A percentile compares a stretch with the other conserved stretches of the same genome.
Evolutionary conservation across 352 stramenopile species (phyloP).

Genomic region (Phytophthora melonis): DNA sequence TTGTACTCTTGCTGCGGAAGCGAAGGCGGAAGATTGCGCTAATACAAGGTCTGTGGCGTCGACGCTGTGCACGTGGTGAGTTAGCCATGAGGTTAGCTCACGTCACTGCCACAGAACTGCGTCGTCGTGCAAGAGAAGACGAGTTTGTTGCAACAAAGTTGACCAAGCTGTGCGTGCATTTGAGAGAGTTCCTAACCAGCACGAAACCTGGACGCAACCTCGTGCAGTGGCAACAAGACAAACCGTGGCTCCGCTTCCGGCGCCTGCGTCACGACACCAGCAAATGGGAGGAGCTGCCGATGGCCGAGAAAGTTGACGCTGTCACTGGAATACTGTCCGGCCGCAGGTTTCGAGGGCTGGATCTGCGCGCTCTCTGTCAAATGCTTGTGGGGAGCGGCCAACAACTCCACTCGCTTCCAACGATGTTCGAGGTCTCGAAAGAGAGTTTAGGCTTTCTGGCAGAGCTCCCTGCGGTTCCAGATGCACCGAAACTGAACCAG

Average conservation of each 20-base stretch:
- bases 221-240: constrained; percentile 37
- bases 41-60: constrained; percentile 45
- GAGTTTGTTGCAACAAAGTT: constrained; percentile 29
- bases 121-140: constrained; percentile 34
- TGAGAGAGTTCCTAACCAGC: constrained; percentile 26
- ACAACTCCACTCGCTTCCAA: constrained; percentile 14
- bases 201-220: constrained; percentile 30
- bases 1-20: constrained; percentile 34
- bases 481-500: background rate
- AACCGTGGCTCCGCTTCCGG: constrained; percentile 38
- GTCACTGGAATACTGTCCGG: constrained; percentile 9
- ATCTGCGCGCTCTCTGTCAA: constrained; percentile 33
- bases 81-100: constrained; percentile 13
- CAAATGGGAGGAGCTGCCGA: constrained; percentile 18
- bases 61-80: constrained; percentile 22
- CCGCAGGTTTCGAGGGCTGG: constrained; percentile 23
- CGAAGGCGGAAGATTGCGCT: constrained; percentile 32
- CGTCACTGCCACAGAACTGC: constrained; percentile 4
- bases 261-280: constrained; percentile 16
- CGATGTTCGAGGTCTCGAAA: constrained; percentile 13
- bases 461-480: background rate
- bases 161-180: background rate
- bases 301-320: constrained; percentile 12
- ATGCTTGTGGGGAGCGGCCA: constrained; percentile 25
- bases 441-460: constrained; percentile 21